Conservation (phyloP, 2,329 filamentous ascomycete genomes). For the Hymenoscyphus fraxineus region DNA sequence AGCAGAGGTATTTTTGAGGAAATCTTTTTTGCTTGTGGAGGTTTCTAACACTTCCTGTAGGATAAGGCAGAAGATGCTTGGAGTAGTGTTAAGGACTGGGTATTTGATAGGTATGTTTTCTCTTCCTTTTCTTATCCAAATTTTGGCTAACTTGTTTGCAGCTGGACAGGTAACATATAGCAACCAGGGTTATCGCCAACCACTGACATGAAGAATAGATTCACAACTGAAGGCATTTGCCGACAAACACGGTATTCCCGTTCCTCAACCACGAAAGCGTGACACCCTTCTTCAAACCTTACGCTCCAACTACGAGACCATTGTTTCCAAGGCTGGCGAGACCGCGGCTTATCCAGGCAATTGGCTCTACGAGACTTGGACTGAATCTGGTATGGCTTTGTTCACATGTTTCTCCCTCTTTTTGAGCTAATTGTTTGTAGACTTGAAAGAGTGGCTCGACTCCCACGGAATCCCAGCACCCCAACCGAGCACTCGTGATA, state of each 20-base stretch:
- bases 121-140: not conserved
- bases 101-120: slow-evolving; percentile 68
- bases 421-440: slow-evolving; percentile 38
- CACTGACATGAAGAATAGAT: slow-evolving; percentile 43
- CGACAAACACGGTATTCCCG: slow-evolving; percentile 78
- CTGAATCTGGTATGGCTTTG: slow-evolving; percentile 54
- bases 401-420: not conserved
- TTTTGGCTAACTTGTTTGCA: slow-evolving; percentile 16
- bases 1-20: slow-evolving; percentile 47
- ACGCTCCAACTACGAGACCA: slow-evolving; percentile 74
- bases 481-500: slow-evolving; percentile 79
- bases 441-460: slow-evolving; percentile 91
- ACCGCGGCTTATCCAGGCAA: slow-evolving; percentile 84
- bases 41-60: not conserved
- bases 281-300: slow-evolving; percentile 75
- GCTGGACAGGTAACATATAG: slow-evolving; percentile 22
- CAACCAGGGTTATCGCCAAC: no score
- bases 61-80: slow-evolving; percentile 72
- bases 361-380: slow-evolving; percentile 91
- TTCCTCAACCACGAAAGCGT: slow-evolving; percentile 80
- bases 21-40: not conserved
- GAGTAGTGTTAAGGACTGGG: slow-evolving; percentile 76
- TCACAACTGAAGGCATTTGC: slow-evolving; percentile 91
- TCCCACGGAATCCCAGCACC: slow-evolving; percentile 80
- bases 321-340: slow-evolving; percentile 72